Conservation (phyloP, 306 rosid genomes). For the Fragaria iinumae region DNA sequence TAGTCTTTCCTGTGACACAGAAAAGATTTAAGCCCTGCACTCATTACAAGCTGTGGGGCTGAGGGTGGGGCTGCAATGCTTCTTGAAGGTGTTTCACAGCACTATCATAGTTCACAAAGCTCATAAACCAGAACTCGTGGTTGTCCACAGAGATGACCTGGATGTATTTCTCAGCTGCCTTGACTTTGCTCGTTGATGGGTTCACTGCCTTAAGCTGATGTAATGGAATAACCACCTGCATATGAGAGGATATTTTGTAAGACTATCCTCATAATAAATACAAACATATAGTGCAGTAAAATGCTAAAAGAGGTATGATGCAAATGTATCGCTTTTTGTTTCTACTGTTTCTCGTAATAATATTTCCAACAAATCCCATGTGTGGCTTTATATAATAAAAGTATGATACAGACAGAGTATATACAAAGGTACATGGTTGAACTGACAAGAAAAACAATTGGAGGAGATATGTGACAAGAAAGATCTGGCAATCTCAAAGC, state of each 20-base stretch:
- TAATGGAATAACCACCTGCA: conserved; percentile 81
- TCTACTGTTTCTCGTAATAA: neutral
- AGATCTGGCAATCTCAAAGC: too few species aligned
- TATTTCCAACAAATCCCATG: neutral
- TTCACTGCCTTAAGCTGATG: conserved; percentile 86
- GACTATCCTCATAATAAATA: neutral
- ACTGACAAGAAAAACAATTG: neutral
- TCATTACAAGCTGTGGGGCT: conserved; percentile 39
- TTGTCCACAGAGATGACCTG: conserved; percentile 88
- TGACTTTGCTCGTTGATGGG: conserved; percentile 81
- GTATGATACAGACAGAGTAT: neutral
- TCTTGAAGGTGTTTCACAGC: conserved; percentile 79
- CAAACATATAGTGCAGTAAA: neutral
- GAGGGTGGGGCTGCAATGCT: conserved; percentile 35
- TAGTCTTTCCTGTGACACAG: conserved; percentile 14
- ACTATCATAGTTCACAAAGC: conserved; percentile 78
- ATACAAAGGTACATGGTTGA: neutral
- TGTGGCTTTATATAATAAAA: neutral
- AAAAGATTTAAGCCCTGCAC: conserved; percentile 6
- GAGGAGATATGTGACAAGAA: neutral
- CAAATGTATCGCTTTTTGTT: neutral
- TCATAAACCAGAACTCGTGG: conserved; percentile 99
- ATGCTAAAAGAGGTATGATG: neutral
- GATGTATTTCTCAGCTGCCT: conserved; percentile 73
- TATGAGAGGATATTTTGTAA: neutral